Percentiles rank a stretch among this genome's conserved stretches.
Evolutionary conservation across 306 rosid genomes (phyloP).

Genomic region (Coriaria nepalensis): DNA sequence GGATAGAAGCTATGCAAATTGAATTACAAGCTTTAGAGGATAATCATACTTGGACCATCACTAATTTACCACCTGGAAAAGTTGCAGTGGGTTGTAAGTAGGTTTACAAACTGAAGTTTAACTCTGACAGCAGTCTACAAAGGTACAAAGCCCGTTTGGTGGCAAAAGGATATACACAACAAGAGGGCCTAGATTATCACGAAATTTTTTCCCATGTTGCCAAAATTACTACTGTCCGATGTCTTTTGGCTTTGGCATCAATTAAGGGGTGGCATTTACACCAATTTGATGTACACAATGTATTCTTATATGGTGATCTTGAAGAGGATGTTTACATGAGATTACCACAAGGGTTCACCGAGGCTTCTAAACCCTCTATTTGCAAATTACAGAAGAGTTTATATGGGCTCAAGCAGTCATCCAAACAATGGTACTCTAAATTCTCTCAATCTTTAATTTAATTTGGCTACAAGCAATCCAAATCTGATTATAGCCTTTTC

Average conservation of each 20-base stretch:
- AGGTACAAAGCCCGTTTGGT: too few relatives aligned
- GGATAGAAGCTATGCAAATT: constrained; percentile 3
- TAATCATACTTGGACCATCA: not conserved
- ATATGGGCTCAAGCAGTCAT: not conserved
- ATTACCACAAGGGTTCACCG: not conserved
- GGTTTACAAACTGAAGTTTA: too few relatives aligned
- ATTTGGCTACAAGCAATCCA: not conserved
- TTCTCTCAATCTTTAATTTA: not conserved
- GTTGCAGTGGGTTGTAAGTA: constrained; percentile 1
- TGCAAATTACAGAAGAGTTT: not conserved
- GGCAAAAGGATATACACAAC: not conserved
- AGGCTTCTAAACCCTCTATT: not conserved
- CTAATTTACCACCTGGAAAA: not conserved
- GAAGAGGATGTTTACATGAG: too few relatives aligned
- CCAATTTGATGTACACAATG: not conserved
- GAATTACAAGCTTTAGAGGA: constrained; percentile 6
- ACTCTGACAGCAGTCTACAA: too few relatives aligned
- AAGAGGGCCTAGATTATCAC: not conserved
- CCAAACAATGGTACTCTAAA: not conserved
- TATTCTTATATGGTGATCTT: too few relatives aligned
- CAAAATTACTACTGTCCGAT: too few relatives aligned
- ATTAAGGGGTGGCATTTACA: too few relatives aligned
- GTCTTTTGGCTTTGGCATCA: too few relatives aligned
- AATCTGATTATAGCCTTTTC: not conserved
- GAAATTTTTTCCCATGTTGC: not conserved